Evolutionary conservation across 1,284 basidiomycete species (phyloP).

Genomic region (Neotropicomus parvogracilis): DNA sequence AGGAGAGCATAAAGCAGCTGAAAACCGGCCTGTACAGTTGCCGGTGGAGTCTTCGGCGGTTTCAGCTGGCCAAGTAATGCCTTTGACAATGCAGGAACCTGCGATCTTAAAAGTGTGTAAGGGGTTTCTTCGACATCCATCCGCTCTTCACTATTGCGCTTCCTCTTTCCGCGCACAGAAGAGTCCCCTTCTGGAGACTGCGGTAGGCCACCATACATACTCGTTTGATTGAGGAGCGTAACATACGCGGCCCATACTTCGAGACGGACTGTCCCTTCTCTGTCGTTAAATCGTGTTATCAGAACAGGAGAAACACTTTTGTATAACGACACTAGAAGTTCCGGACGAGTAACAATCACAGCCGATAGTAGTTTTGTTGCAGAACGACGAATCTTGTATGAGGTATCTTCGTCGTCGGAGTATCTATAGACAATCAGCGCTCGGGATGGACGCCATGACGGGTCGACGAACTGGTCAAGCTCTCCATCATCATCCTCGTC

Average conservation of each 20-base stretch:
- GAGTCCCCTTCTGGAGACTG: conserved; percentile 51
- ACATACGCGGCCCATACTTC: conserved; percentile 91
- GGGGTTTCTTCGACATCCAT: conserved; percentile 82
- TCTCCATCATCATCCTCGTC: conserved; percentile 81
- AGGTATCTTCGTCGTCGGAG: conserved; percentile 98
- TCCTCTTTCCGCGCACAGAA: conserved; percentile 66
- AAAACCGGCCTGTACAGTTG: conserved; percentile 84
- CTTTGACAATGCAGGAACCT: conserved; percentile 78
- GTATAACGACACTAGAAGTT: conserved; percentile 77
- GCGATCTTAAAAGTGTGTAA: conserved; percentile 61
- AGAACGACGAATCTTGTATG: conserved; percentile 94
- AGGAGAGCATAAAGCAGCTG: conserved; percentile 74
- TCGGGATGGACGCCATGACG: neutral
- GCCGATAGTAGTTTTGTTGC: conserved; percentile 88
- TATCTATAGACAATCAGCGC: conserved; percentile 52
- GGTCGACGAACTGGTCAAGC: conserved; percentile 57
- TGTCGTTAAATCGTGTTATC: conserved; percentile 88
- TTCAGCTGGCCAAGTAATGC: conserved; percentile 82
- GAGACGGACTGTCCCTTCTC: conserved; percentile 93
- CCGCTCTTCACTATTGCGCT: conserved; percentile 65
- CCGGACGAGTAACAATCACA: conserved; percentile 84
- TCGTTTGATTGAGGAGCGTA: conserved; percentile 77
- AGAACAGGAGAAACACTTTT: conserved; percentile 83
- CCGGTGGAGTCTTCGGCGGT: conserved; percentile 73
- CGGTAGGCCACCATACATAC: conserved; percentile 62